Evolutionary conservation across 2,329 filamentous ascomycete genomes (phyloP).

Genomic region (Podosphaera aphanis): DNA sequence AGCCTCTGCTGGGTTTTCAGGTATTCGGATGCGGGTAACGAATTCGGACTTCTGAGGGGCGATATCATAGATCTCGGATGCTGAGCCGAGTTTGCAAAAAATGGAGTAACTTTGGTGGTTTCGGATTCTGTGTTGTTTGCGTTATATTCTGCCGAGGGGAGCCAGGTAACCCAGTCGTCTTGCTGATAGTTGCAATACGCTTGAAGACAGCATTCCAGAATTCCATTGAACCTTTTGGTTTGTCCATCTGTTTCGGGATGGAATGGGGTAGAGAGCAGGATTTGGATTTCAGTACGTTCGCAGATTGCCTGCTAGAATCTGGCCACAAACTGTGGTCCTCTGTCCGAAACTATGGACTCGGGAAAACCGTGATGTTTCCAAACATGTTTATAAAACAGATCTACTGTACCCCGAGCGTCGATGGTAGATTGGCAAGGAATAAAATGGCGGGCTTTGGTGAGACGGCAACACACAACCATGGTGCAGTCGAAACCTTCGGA

Average conservation of each 20-base stretch:
- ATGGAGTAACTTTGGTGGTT: background rate
- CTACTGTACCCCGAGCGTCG: background rate
- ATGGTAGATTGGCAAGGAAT: background rate
- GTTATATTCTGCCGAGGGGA: background rate
- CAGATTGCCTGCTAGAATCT: background rate
- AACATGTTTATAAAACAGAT: background rate
- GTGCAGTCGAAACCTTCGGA: background rate
- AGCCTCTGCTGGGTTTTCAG: background rate
- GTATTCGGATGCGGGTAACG: background rate
- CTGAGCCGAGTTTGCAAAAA: background rate
- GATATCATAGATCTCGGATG: background rate
- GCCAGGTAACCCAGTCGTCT: background rate
- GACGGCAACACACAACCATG: background rate
- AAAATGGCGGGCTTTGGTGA: background rate
- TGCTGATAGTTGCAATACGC: background rate
- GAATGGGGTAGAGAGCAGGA: background rate
- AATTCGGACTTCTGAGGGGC: background rate
- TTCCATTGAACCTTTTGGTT: background rate
- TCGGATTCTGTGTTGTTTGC: background rate
- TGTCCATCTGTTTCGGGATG: background rate
- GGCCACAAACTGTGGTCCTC: background rate
- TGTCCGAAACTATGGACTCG: background rate
- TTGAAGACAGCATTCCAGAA: background rate
- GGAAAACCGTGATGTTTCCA: background rate
- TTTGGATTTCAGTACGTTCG: background rate